phyloP scores from a whole-genome alignment of 306 rosid genomes.

The Notholithocarpus densiflorus region DNA sequence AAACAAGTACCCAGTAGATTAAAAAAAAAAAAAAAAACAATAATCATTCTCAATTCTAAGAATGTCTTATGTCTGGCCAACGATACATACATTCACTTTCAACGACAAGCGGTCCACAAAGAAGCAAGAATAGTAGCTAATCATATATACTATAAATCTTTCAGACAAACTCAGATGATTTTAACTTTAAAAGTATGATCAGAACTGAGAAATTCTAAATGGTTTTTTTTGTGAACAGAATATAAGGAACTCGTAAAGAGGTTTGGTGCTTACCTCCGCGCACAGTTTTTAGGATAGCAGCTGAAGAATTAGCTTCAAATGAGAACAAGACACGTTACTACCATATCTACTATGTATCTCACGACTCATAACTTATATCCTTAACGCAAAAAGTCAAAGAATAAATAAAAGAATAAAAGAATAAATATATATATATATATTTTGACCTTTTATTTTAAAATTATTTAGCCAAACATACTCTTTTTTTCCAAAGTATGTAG shows the following conservation, averaged over 20 bases:
- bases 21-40: not conserved
- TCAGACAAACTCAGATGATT: not conserved
- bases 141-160: not conserved
- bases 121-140: not conserved
- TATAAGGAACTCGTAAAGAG: not conserved
- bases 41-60: not conserved
- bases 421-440: too few relatives aligned
- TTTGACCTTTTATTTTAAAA: too few relatives aligned
- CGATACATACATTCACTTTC: not conserved
- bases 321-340: conserved; percentile 32
- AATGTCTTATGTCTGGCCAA: not conserved
- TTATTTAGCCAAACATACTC: too few relatives aligned
- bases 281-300: conserved; percentile 23
- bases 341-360: conserved; percentile 11
- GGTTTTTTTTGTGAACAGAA: too few relatives aligned
- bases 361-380: too few relatives aligned
- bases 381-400: too few relatives aligned
- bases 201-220: not conserved
- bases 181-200: not conserved
- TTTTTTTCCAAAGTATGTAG: too few relatives aligned
- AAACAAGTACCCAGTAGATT: not conserved
- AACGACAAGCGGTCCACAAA: not conserved
- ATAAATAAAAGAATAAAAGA: too few relatives aligned
- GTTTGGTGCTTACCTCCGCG: conserved; percentile 2
- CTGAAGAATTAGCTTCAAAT: conserved; percentile 22